Evolutionary conservation across 2,329 filamentous ascomycete species (phyloP).

Genomic region (Penicillium sp.): DNA sequence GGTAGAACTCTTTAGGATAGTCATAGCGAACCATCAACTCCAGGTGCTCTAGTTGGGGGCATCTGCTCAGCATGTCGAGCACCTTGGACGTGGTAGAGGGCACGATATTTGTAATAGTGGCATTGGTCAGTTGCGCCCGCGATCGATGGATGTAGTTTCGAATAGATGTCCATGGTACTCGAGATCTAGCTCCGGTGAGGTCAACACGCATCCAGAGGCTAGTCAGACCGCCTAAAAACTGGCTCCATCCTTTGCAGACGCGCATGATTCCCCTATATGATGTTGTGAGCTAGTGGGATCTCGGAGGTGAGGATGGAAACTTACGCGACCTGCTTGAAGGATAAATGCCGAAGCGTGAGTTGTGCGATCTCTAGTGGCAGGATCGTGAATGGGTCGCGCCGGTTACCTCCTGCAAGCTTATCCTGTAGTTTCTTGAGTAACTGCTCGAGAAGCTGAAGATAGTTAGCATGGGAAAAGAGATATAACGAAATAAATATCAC

Average conservation of each 20-base stretch:
- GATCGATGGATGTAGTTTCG: constrained; percentile 38
- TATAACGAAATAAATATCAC: too few relatives aligned
- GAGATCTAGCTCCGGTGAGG: constrained; percentile 47
- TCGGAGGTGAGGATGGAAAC: constrained; percentile 2
- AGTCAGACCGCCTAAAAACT: constrained; percentile 50
- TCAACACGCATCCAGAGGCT: constrained; percentile 56
- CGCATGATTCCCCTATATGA: constrained; percentile 47
- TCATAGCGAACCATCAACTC: constrained; percentile 27
- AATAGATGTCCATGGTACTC: constrained; percentile 42
- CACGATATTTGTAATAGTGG: constrained; percentile 32
- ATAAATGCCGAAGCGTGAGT: constrained; percentile 53
- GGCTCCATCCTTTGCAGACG: constrained; percentile 57
- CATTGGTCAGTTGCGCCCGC: constrained; percentile 35
- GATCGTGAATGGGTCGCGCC: constrained; percentile 51
- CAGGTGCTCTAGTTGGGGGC: constrained; percentile 35
- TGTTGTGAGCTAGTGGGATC: constrained; percentile 1
- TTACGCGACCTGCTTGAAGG: constrained; percentile 53
- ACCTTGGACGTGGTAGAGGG: constrained; percentile 26
- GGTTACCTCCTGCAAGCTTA: constrained; percentile 44
- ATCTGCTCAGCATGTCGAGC: constrained; percentile 36
- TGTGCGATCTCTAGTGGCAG: constrained; percentile 57
- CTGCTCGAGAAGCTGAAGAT: constrained; percentile 23
- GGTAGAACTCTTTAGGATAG: constrained; percentile 22
- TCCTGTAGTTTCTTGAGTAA: constrained; percentile 49
- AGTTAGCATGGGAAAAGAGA: background rate